phyloP scores from a whole-genome alignment of 2,329 filamentous ascomycete species.

The Xylariales sp. region DNA sequence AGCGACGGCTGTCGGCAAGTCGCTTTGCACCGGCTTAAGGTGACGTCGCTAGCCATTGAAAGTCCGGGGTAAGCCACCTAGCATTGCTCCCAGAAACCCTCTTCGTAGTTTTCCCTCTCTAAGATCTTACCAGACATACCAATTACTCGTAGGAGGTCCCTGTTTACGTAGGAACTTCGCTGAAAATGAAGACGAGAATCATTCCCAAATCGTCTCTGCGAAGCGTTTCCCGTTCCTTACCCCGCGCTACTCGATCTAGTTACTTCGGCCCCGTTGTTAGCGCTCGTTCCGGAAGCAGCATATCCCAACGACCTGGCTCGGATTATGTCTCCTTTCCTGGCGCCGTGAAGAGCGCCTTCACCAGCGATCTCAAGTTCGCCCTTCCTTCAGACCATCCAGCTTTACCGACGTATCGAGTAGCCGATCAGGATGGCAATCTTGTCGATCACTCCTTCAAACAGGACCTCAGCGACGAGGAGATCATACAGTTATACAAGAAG shows the following conservation, averaged over 20 bases:
- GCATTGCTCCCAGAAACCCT: conserved; percentile 24
- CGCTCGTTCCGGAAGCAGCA: conserved; percentile 57
- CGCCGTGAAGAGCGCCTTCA: conserved; percentile 95
- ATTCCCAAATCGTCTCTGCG: conserved; percentile 41
- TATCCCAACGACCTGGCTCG: conserved; percentile 68
- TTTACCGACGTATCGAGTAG: conserved; percentile 90
- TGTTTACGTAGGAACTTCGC: conserved; percentile 21
- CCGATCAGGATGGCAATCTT: conserved; percentile 87
- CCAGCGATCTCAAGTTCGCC: conserved; percentile 80
- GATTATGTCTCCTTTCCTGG: conserved; percentile 82
- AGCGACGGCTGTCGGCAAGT: conserved; percentile 38
- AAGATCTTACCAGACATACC: background rate
- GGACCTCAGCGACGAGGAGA: conserved; percentile 73
- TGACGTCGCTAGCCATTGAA: conserved; percentile 45
- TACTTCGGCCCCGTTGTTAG: conserved; percentile 30
- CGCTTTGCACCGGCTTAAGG: conserved; percentile 49
- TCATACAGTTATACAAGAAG: conserved; percentile 71
- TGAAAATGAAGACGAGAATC: conserved; percentile 44
- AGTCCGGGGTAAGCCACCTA: conserved; percentile 40
- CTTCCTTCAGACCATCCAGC: conserved; percentile 77
- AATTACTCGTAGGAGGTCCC: background rate
- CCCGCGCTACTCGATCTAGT: conserved; percentile 38
- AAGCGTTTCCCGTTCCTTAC: conserved; percentile 36
- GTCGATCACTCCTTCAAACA: conserved; percentile 78
- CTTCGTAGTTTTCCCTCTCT: conserved; percentile 13